Evolutionary conservation across 1,284 basidiomycete genomes (phyloP).

Genomic region (Hemileia vastatrix): DNA sequence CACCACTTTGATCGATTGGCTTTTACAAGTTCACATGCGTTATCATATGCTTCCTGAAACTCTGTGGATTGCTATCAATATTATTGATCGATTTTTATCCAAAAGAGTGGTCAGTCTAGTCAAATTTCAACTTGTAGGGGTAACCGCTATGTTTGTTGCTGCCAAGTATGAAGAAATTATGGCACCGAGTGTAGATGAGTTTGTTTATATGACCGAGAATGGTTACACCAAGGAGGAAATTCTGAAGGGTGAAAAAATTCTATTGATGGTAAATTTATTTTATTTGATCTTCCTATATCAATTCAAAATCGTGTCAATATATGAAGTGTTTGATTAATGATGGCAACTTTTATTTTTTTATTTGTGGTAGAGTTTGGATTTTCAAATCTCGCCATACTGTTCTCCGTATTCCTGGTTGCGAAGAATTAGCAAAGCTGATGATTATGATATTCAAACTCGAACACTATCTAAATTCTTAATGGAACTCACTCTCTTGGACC

Average conservation of each 20-base stretch:
- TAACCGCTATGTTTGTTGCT: slow-evolving; percentile 58
- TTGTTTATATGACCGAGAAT: slow-evolving; percentile 93
- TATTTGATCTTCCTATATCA: slow-evolving; percentile 24
- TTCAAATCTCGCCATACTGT: slow-evolving; percentile 92
- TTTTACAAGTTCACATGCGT: slow-evolving; percentile 56
- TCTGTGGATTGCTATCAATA: slow-evolving; percentile 59
- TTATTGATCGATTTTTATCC: slow-evolving; percentile 57
- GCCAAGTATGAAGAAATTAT: slow-evolving; percentile 55
- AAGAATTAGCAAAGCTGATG: slow-evolving; percentile 95
- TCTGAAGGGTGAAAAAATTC: slow-evolving; percentile 92
- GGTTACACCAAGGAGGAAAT: slow-evolving; percentile 92
- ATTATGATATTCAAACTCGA: slow-evolving; percentile 95
- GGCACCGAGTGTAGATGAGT: slow-evolving; percentile 67
- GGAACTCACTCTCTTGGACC: slow-evolving; percentile 86
- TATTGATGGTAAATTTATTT: slow-evolving; percentile 55
- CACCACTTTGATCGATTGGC: slow-evolving; percentile 48
- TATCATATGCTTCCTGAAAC: slow-evolving; percentile 61
- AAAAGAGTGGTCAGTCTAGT: slow-evolving; percentile 55
- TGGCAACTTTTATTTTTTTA: slow-evolving; percentile 8
- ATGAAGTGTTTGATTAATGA: slow-evolving; percentile 3
- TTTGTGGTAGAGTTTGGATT: slow-evolving; percentile 63
- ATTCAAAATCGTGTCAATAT: not conserved
- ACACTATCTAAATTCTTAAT: slow-evolving; percentile 96
- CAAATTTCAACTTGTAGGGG: slow-evolving; percentile 58
- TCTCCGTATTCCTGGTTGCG: slow-evolving; percentile 99